phyloP scores from a whole-genome alignment of 495 filamentous ascomycete species.

The Staphylotrichum tortipilum region DNA sequence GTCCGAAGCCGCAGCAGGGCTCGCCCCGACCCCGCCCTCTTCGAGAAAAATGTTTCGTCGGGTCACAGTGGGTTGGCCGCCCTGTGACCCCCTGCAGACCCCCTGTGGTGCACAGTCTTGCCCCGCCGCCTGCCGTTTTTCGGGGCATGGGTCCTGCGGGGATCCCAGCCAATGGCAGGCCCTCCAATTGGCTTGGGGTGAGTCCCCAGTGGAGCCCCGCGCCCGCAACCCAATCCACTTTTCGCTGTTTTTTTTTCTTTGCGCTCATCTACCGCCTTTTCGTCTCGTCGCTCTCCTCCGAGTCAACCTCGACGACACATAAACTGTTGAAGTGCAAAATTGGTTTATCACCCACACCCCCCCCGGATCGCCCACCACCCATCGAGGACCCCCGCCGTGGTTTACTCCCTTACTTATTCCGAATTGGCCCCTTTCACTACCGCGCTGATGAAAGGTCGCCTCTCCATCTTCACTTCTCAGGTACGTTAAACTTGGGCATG shows the following conservation, averaged over 20 bases:
- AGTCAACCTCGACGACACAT: not conserved
- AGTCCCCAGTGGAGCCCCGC: slow-evolving; percentile 8
- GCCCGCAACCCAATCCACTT: slow-evolving; percentile 6
- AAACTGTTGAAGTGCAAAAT: not conserved
- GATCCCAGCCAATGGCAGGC: slow-evolving; percentile 5
- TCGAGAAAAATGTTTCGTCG: too few species aligned
- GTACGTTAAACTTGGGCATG: too few species aligned
- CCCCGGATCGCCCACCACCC: too few species aligned
- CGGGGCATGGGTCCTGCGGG: not conserved
- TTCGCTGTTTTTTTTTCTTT: too few species aligned
- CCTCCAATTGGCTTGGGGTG: slow-evolving; percentile 4
- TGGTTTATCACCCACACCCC: not conserved
- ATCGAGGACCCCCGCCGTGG: too few species aligned
- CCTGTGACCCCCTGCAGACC: too few species aligned
- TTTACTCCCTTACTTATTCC: slow-evolving; percentile 7
- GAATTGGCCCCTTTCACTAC: slow-evolving; percentile 25
- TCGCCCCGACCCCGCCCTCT: too few species aligned
- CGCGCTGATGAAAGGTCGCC: slow-evolving; percentile 91
- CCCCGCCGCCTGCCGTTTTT: slow-evolving; percentile 7
- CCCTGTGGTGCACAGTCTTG: slow-evolving; percentile 1
- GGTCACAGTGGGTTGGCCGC: too few species aligned
- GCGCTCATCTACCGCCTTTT: slow-evolving; percentile 4
- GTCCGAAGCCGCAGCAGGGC: slow-evolving; percentile 12
- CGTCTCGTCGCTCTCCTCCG: slow-evolving; percentile 3
- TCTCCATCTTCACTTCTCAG: slow-evolving; percentile 94